Conservation (phyloP, 345 rosid genomes). For the Rhodamnia argentea region DNA sequence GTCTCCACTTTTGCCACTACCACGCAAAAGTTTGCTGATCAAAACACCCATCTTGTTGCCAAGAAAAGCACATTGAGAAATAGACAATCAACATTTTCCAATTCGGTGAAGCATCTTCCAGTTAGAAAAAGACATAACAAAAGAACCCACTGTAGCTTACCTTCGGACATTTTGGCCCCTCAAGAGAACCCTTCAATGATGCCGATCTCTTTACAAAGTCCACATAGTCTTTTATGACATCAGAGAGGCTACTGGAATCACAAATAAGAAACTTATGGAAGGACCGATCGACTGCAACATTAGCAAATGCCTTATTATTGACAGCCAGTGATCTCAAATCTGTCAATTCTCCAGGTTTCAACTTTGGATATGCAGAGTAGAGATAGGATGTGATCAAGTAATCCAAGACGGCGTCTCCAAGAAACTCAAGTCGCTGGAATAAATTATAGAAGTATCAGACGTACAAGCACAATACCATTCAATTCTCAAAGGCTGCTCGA, state of each 20-base stretch:
- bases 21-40: neutral
- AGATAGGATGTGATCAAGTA: slow-evolving; percentile 81
- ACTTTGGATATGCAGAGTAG: slow-evolving; percentile 63
- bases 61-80: neutral
- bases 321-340: slow-evolving; percentile 78
- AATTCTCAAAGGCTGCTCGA: neutral
- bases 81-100: neutral
- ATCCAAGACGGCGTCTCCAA: slow-evolving; percentile 96
- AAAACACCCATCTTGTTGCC: neutral
- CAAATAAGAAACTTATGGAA: slow-evolving; percentile 47
- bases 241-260: slow-evolving; percentile 46
- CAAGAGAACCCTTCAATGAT: slow-evolving; percentile 24
- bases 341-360: slow-evolving; percentile 91
- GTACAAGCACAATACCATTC: neutral
- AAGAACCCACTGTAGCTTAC: slow-evolving; percentile 14
- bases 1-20: neutral
- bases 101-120: neutral
- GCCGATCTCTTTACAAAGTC: slow-evolving; percentile 25
- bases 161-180: slow-evolving; percentile 81
- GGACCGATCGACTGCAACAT: slow-evolving; percentile 50
- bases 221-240: slow-evolving; percentile 45
- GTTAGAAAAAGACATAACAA: neutral
- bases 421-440: slow-evolving; percentile 87
- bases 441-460: slow-evolving; percentile 7
- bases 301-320: slow-evolving; percentile 74